These are phyloP conservation scores for Aleurites moluccanus DNA, from an alignment of 441 rosid genomes.

Conservation along the genomic window DNA sequence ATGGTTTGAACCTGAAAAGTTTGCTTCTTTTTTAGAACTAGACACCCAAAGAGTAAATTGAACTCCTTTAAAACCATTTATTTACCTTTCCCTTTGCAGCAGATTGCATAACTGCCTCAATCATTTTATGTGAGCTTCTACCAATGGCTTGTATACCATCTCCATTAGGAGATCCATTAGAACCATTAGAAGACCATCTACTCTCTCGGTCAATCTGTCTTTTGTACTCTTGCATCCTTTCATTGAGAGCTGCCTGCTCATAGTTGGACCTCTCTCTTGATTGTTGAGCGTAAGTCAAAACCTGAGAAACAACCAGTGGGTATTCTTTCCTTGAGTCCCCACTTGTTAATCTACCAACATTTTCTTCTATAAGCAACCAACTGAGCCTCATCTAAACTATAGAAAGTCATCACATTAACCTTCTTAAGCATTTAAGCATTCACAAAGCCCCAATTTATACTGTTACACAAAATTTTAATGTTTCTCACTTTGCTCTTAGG, in stretches of 20 bases:
- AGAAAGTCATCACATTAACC: neutral
- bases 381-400: neutral
- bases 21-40: constrained; percentile 19
- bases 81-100: constrained; percentile 97
- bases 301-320: constrained; percentile 45
- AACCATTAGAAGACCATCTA: constrained; percentile 80
- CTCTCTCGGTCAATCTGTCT: constrained; percentile 98
- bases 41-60: constrained; percentile 6
- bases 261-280: constrained; percentile 97
- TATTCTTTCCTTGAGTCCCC: constrained; percentile 1
- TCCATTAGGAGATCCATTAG: constrained; percentile 95
- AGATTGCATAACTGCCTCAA: constrained; percentile 99
- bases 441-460: neutral
- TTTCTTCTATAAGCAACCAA: constrained; percentile 8
- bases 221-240: constrained; percentile 96
- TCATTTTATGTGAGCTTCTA: constrained; percentile 99
- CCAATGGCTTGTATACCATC: constrained; percentile 99
- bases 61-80: constrained; percentile 15
- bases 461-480: neutral
- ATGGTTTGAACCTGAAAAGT: constrained; percentile 89
- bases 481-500: neutral
- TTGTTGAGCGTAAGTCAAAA: constrained; percentile 93
- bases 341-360: neutral
- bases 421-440: neutral
- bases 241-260: constrained; percentile 94